Conservation (phyloP, 2,329 filamentous ascomycete genomes). For the Septoria petroselini region DNA sequence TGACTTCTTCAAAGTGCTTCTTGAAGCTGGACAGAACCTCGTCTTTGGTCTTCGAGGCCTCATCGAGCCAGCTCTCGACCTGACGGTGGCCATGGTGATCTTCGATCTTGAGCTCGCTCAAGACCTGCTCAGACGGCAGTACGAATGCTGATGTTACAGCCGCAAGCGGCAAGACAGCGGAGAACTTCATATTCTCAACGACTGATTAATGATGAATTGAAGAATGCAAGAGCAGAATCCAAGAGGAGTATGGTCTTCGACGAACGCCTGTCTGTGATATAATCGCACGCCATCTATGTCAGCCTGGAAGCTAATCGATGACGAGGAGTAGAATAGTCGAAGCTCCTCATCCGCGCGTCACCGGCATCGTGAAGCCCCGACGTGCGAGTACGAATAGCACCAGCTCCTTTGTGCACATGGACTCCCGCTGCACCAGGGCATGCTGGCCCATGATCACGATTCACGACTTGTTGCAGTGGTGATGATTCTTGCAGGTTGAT, state of each 20-base stretch:
- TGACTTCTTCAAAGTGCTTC: slow-evolving; percentile 34
- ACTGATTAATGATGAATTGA: neutral
- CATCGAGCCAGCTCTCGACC: slow-evolving; percentile 31
- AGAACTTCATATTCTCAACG: slow-evolving; percentile 48
- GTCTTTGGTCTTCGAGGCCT: slow-evolving; percentile 38
- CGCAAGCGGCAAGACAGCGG: slow-evolving; percentile 49
- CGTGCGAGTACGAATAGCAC: slow-evolving; percentile 12
- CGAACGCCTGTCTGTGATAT: slow-evolving; percentile 8
- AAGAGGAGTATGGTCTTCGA: slow-evolving; percentile 2
- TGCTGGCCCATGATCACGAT: neutral
- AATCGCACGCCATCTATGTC: slow-evolving; percentile 22
- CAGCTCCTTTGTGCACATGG: slow-evolving; percentile 11
- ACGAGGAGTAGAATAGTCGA: slow-evolving; percentile 9
- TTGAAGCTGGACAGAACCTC: slow-evolving; percentile 38
- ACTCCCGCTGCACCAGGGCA: neutral
- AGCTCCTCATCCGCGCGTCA: slow-evolving; percentile 13
- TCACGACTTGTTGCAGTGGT: no score
- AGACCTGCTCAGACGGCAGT: slow-evolving; percentile 51
- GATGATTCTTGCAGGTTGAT: no score
- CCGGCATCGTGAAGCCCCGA: slow-evolving; percentile 2
- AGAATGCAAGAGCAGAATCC: neutral
- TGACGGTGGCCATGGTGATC: slow-evolving; percentile 35
- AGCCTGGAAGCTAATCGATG: slow-evolving; percentile 22
- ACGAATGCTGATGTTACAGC: slow-evolving; percentile 53
- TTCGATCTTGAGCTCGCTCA: slow-evolving; percentile 44